phyloP scores from a whole-genome alignment of 2,329 filamentous ascomycete genomes.

The Neonectria neomacrospora region DNA sequence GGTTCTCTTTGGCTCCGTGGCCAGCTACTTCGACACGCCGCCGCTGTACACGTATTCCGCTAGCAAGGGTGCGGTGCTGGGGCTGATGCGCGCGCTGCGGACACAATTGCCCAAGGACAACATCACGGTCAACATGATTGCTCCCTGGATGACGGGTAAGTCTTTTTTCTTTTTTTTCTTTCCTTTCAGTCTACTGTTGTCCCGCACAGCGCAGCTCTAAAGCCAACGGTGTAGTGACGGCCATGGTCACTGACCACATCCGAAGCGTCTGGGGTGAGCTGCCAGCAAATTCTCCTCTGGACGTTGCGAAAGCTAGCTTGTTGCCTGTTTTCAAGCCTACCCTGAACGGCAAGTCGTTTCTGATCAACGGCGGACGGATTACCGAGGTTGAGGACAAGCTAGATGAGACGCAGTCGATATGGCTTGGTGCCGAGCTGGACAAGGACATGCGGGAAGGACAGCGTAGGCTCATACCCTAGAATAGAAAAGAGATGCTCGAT shows the following conservation, averaged over 20 bases:
- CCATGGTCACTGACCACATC: constrained; percentile 15
- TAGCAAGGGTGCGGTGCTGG: constrained; percentile 20
- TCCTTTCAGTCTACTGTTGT: no score
- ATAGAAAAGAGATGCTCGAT: not conserved
- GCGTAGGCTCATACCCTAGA: constrained; percentile 10
- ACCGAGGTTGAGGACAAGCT: constrained; percentile 21
- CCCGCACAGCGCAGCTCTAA: no score
- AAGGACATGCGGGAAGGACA: constrained; percentile 20
- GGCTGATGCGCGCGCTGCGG: constrained; percentile 16
- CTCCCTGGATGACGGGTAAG: constrained; percentile 27
- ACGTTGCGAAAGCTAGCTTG: constrained; percentile 16
- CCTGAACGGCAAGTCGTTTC: constrained; percentile 19
- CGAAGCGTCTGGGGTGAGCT: constrained; percentile 12
- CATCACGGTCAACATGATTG: constrained; percentile 20
- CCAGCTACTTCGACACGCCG: constrained; percentile 16
- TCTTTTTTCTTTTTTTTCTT: no score
- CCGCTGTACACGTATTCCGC: constrained; percentile 22
- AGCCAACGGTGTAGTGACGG: not conserved
- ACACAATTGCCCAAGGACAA: constrained; percentile 14
- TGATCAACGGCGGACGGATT: constrained; percentile 17
- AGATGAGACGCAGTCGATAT: constrained; percentile 13
- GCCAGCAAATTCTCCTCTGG: constrained; percentile 13
- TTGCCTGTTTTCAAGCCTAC: constrained; percentile 5
- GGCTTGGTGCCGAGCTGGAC: constrained; percentile 12
- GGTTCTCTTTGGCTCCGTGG: constrained; percentile 16